These are phyloP conservation scores for Vaucheria bursata DNA, from an alignment of 352 stramenopile species.

Conservation along the genomic window DNA sequence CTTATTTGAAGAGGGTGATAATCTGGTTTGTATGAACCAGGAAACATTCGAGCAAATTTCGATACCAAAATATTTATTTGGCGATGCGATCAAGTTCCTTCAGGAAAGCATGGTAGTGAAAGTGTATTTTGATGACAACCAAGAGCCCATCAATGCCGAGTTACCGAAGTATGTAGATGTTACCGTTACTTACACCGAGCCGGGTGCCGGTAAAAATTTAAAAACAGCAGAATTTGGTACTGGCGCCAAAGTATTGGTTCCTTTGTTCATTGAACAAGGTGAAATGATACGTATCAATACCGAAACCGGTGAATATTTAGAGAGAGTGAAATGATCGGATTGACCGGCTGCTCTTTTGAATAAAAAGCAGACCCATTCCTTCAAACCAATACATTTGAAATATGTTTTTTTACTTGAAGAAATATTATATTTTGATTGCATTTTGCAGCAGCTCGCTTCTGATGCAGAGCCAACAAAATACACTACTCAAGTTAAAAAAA, in stretches of 20 bases:
- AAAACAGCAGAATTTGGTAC: not conserved
- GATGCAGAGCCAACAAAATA: too few species aligned
- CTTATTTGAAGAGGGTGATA: not conserved
- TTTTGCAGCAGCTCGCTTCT: too few species aligned
- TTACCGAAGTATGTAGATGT: not conserved
- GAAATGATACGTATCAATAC: not conserved
- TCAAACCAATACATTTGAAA: too few species aligned
- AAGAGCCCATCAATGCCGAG: not conserved
- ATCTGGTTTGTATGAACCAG: conserved; percentile 3
- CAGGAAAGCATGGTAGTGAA: not conserved
- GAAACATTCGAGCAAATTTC: not conserved
- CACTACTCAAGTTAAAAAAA: too few species aligned
- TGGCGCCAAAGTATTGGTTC: not conserved
- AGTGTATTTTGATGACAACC: not conserved
- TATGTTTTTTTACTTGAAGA: too few species aligned
- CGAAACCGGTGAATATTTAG: not conserved
- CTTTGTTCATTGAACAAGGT: not conserved
- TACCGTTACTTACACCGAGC: not conserved
- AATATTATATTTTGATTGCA: too few species aligned
- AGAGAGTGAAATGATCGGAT: not conserved
- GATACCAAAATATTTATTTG: not conserved
- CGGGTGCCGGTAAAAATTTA: not conserved
- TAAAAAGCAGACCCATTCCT: too few species aligned
- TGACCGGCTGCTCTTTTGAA: too few species aligned
- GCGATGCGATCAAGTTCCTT: not conserved